Conservation (phyloP, 2,329 filamentous ascomycete genomes). For the Alternaria dauci region DNA sequence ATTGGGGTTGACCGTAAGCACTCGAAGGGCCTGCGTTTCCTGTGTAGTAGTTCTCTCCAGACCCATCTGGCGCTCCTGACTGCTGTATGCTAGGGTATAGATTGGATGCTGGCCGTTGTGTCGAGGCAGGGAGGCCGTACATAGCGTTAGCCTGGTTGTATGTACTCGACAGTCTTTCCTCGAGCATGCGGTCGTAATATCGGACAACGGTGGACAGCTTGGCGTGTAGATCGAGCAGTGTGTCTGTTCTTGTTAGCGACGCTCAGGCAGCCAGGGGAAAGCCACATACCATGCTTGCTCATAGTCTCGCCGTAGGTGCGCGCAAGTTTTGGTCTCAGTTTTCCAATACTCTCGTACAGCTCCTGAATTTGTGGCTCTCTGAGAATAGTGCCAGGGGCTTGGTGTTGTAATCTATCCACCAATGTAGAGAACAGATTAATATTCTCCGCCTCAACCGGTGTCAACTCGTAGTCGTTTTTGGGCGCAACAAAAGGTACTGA, state of each 20-base stretch:
- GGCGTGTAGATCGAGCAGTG: constrained; percentile 89
- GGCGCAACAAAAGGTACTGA: constrained; percentile 63
- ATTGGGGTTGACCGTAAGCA: constrained; percentile 60
- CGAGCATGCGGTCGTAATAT: constrained; percentile 98
- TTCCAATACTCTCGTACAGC: constrained; percentile 95
- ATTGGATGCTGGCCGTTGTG: constrained; percentile 59
- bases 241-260: constrained; percentile 68
- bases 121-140: constrained; percentile 48
- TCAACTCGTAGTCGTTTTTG: constrained; percentile 94
- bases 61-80: constrained; percentile 43
- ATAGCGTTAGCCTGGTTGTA: constrained; percentile 76
- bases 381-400: constrained; percentile 94
- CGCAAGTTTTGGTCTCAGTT: constrained; percentile 89
- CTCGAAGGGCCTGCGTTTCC: constrained; percentile 64
- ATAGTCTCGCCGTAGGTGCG: constrained; percentile 98
- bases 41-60: constrained; percentile 84
- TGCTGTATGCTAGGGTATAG: constrained; percentile 74
- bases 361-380: constrained; percentile 98
- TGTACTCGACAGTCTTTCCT: constrained; percentile 90
- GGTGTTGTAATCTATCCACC: constrained; percentile 92
- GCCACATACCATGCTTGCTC: constrained; percentile 89
- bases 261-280: not conserved
- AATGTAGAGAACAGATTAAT: constrained; percentile 95
- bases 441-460: constrained; percentile 92
- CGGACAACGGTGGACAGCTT: constrained; percentile 96